Evolutionary conservation across 2,329 filamentous ascomycete genomes (phyloP).

Genomic region (Nectriaceae sp.): DNA sequence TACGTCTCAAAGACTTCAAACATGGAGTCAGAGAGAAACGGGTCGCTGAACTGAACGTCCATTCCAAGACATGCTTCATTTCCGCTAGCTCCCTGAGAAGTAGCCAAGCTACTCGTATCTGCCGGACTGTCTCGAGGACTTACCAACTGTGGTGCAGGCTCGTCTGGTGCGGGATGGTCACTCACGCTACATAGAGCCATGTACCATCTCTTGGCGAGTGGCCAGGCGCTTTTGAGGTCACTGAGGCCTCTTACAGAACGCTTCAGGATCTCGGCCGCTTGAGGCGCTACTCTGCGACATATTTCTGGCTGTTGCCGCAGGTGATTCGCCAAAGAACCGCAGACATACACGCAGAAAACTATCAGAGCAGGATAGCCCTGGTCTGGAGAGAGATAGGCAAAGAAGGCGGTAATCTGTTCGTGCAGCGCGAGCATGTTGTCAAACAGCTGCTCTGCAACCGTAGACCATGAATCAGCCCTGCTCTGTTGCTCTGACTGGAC

Average conservation of each 20-base stretch:
- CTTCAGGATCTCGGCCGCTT: not conserved
- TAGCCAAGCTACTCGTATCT: not conserved
- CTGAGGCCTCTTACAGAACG: not conserved
- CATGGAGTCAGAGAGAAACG: not conserved
- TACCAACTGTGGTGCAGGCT: not conserved
- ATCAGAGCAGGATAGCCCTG: slow-evolving; percentile 2
- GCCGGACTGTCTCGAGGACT: not conserved
- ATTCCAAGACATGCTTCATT: not conserved
- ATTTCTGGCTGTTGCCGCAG: not conserved
- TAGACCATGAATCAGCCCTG: not conserved
- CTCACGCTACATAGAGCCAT: not conserved
- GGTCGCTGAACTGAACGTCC: not conserved
- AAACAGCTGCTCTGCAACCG: not conserved
- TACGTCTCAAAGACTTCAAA: not conserved
- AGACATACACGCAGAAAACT: slow-evolving; percentile 1
- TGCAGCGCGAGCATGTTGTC: not conserved
- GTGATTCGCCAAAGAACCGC: slow-evolving; percentile 1
- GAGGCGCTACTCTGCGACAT: not conserved
- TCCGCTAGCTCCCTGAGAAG: not conserved
- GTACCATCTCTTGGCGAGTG: not conserved
- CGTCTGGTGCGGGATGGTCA: not conserved
- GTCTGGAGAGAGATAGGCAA: not conserved
- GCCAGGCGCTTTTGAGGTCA: not conserved
- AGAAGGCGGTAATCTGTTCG: not conserved
- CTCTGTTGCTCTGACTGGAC: not conserved